phyloP scores from a whole-genome alignment of 2,329 filamentous ascomycete species.

The Pseudopyrenochaeta lycopersici region DNA sequence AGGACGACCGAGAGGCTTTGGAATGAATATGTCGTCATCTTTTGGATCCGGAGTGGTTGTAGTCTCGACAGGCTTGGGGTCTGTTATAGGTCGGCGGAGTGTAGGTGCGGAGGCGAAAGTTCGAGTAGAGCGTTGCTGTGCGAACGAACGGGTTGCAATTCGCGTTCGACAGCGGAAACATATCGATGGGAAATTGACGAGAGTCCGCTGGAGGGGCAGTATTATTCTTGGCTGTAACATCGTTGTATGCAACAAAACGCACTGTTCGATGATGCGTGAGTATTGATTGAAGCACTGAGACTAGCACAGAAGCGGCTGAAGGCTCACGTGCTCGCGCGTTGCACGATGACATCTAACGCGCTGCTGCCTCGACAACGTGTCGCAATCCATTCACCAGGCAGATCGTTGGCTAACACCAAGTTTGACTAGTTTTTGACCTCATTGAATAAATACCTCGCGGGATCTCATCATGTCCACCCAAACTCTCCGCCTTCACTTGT shows the following conservation, averaged over 20 bases:
- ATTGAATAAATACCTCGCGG: conserved; percentile 8
- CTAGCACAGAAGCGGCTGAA: conserved; percentile 23
- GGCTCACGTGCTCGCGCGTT: conserved; percentile 31
- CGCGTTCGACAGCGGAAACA: conserved; percentile 27
- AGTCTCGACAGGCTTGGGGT: conserved; percentile 13
- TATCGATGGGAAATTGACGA: conserved; percentile 20
- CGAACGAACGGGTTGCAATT: conserved; percentile 13
- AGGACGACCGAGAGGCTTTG: conserved; percentile 70
- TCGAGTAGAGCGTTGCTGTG: conserved; percentile 22
- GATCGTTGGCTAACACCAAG: conserved; percentile 2
- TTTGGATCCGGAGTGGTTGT: conserved; percentile 18
- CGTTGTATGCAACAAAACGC: conserved; percentile 13
- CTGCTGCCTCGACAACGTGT: conserved; percentile 19
- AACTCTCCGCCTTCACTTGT: neutral
- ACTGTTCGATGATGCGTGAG: conserved; percentile 10
- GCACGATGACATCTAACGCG: conserved; percentile 17
- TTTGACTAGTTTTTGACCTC: neutral
- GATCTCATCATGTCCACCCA: neutral
- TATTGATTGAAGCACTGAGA: conserved; percentile 15
- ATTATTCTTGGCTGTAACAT: conserved; percentile 47
- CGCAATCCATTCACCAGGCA: conserved; percentile 9
- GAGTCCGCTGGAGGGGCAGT: conserved; percentile 18
- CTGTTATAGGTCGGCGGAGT: conserved; percentile 25
- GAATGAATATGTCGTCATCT: conserved; percentile 55
- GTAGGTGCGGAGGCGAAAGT: conserved; percentile 34